Evolutionary conservation across 495 filamentous ascomycete species (phyloP).

Genomic region (Penicillium cosmopolitanum): DNA sequence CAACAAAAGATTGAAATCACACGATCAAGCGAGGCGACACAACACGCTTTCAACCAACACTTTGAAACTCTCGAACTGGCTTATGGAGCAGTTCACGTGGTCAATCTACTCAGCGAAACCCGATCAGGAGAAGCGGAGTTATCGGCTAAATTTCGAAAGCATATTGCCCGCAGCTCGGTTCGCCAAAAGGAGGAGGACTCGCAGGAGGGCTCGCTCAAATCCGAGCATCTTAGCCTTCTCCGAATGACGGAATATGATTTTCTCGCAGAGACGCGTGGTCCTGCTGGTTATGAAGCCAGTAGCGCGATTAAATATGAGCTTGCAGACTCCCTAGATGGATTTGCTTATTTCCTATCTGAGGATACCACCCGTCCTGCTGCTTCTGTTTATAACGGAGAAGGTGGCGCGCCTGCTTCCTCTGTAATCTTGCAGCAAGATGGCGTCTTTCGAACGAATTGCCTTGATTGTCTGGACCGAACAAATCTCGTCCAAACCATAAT

Average conservation of each 20-base stretch:
- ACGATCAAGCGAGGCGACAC: slow-evolving; percentile 85
- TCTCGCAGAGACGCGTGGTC: slow-evolving; percentile 88
- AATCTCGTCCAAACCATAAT: slow-evolving; percentile 96
- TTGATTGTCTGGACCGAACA: slow-evolving; percentile 94
- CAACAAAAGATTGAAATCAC: slow-evolving; percentile 96
- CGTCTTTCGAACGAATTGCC: slow-evolving; percentile 92
- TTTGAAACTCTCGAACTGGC: slow-evolving; percentile 79
- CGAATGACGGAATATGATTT: slow-evolving; percentile 89
- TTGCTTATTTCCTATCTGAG: slow-evolving; percentile 89
- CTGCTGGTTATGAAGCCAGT: slow-evolving; percentile 85
- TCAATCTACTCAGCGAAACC: slow-evolving; percentile 88
- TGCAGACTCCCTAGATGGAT: slow-evolving; percentile 74
- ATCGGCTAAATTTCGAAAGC: slow-evolving; percentile 73
- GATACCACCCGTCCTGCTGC: slow-evolving; percentile 39
- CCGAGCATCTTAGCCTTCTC: slow-evolving; percentile 68
- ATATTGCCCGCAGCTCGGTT: slow-evolving; percentile 70
- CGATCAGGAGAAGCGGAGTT: slow-evolving; percentile 84
- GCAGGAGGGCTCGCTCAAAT: slow-evolving; percentile 24
- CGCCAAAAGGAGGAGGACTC: slow-evolving; percentile 46
- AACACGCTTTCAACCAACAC: slow-evolving; percentile 94
- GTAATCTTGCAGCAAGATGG: slow-evolving; percentile 90
- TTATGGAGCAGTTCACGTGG: slow-evolving; percentile 87
- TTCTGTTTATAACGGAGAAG: slow-evolving; percentile 28
- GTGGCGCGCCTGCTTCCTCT: slow-evolving; percentile 52
- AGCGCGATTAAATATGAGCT: slow-evolving; percentile 75